Conservation (phyloP, 1,284 basidiomycete species). For the Naganishia albida region DNA sequence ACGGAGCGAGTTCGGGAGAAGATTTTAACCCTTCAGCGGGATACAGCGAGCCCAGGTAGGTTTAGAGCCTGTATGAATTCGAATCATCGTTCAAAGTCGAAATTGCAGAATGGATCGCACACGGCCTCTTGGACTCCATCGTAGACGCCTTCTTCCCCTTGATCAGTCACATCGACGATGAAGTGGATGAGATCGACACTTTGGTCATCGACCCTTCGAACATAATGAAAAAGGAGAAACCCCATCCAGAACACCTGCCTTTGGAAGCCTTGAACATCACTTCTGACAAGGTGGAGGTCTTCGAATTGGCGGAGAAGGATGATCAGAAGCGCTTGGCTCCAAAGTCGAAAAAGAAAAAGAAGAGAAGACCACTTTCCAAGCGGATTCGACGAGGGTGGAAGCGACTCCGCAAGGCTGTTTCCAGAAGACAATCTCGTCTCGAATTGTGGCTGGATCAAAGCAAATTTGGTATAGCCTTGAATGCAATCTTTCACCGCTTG, state of each 20-base stretch:
- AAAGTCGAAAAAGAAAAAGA: slow-evolving; percentile 24
- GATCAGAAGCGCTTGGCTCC: background rate
- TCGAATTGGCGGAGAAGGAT: slow-evolving; percentile 31
- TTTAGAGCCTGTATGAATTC: slow-evolving; percentile 13
- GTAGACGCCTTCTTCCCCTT: slow-evolving; percentile 93
- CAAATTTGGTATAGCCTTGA: slow-evolving; percentile 4
- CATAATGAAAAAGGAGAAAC: slow-evolving; percentile 31
- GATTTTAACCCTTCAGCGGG: slow-evolving; percentile 60
- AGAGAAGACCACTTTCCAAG: slow-evolving; percentile 9
- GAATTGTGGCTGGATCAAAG: slow-evolving; percentile 15
- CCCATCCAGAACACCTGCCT: slow-evolving; percentile 15
- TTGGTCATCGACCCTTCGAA: slow-evolving; percentile 60
- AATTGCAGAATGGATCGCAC: slow-evolving; percentile 83
- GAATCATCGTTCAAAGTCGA: background rate
- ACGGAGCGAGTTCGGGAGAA: slow-evolving; percentile 74
- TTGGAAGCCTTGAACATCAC: slow-evolving; percentile 13
- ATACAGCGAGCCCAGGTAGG: slow-evolving; percentile 67
- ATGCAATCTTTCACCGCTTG: background rate
- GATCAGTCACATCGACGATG: slow-evolving; percentile 76
- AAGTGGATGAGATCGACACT: slow-evolving; percentile 75
- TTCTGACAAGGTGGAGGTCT: slow-evolving; percentile 11
- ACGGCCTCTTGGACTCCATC: slow-evolving; percentile 88
- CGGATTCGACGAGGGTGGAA: slow-evolving; percentile 22
- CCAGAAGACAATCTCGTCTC: background rate
- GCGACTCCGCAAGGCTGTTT: slow-evolving; percentile 2